Evolutionary conservation across 306 rosid species (phyloP), one percentile per base, ranked within the genome.

Genomic region (Lagenaria siceraria): DNA sequence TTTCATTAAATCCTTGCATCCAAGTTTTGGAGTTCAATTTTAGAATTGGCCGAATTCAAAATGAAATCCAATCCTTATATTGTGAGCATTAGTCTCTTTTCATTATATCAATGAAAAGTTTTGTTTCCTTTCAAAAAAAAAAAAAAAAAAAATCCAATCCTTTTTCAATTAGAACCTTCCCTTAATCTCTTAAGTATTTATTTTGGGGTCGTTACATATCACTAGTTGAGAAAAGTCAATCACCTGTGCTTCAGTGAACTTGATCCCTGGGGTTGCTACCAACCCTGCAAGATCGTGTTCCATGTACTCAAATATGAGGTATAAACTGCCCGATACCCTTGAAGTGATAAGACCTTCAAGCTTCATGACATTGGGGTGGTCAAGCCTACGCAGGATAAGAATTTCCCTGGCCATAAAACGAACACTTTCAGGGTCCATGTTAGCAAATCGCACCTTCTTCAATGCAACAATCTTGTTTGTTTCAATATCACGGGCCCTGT

Each of bases 331-430:
- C 17, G 97, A 92, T 62, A 85, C 88, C 83, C 84, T 87, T 17
- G 97, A 92, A 58, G 97, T 89, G 48, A 92, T 92, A 61, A 90
- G 85, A 74, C 98, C 92, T 89, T 90, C 89, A 74, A 92, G 98
- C 83, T 90, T 92, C 96, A 92, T 90, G 77, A 92, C 87, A 86
- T 92, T 92, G 51, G 96, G 98, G 87, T 92, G 98, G 84, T 92
- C 88, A 81, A 92, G 91, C 86, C 89, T 89, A 35, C 96, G 88
- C 25, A 86, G 64, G 43, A 92, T 81, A 46, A 92, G 71, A 72
- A 92, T 87, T 81, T 92, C 98, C 77, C 98, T 85, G 0, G 96
- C 90, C 98, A 92, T 92, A 78, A 92, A 92, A 10, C 94, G 90
- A 52, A 92, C 96, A 83, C 97, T 92, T 84, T 90, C 96, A 0